A percentile compares a stretch with the other conserved stretches of the same genome.
These are phyloP conservation scores for Flaveria bidentis DNA, from an alignment of 129 eudicot genomes.

Conservation along the genomic window DNA sequence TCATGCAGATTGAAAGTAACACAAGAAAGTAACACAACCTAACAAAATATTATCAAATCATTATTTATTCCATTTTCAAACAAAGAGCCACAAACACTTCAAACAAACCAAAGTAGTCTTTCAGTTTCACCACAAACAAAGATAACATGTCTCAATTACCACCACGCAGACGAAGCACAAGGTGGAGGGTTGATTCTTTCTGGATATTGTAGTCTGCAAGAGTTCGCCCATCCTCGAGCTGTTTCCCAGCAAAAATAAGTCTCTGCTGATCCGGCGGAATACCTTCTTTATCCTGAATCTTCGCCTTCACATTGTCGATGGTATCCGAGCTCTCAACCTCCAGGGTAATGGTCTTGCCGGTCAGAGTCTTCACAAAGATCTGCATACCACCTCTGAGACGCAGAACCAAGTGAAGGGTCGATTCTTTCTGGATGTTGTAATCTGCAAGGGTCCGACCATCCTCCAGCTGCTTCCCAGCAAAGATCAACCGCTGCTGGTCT, in stretches of 20 bases:
- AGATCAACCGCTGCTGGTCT: not conserved
- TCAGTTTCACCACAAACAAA: not conserved
- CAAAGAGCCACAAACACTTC: not conserved
- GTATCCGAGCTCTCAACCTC: not conserved
- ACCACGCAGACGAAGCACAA: conserved; percentile 8
- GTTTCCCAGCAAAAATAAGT: not conserved
- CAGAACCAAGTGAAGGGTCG: conserved; percentile 7
- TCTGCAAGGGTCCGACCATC: conserved; percentile 16
- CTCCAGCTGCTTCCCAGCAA: not conserved
- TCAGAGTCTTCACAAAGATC: not conserved
- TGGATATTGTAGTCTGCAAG: conserved; percentile 1
- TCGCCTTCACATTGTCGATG: not conserved
- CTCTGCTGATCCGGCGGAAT: not conserved
- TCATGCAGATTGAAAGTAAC: too few species aligned
- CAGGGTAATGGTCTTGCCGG: not conserved
- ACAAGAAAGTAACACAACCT: too few species aligned
- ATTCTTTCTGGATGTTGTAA: conserved; percentile 14
- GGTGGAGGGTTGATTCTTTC: conserved; percentile 1
- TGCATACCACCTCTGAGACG: conserved; percentile 31
- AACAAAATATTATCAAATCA: too few species aligned
- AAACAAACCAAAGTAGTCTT: not conserved
- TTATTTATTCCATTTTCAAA: not conserved
- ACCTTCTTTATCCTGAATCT: not conserved
- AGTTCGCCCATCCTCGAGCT: not conserved
- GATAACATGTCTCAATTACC: not conserved